Evolutionary conservation across 2,329 filamentous ascomycete species (phyloP).

Genomic region (Neonectria faginata): DNA sequence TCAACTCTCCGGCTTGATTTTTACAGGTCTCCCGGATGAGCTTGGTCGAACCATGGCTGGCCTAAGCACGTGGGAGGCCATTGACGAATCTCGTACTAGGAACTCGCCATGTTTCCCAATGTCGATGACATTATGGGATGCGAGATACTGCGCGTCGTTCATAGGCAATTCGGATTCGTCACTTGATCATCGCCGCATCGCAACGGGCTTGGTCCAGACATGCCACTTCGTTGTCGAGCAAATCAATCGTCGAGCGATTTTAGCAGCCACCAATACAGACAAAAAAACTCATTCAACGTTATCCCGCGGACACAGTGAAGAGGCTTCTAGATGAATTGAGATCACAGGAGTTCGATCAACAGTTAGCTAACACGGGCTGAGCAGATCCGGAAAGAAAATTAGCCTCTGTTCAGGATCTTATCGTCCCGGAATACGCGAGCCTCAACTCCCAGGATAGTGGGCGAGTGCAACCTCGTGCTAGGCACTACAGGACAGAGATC

Average conservation of each 20-base stretch:
- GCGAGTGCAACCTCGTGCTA: neutral
- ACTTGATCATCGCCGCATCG: neutral
- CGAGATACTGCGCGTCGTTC: neutral
- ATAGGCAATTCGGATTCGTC: neutral
- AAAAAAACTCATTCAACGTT: neutral
- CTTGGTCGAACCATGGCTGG: neutral
- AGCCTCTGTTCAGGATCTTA: neutral
- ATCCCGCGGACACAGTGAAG: conserved; percentile 2
- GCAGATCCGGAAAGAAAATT: neutral
- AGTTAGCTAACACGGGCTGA: conserved; percentile 19
- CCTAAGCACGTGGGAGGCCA: neutral
- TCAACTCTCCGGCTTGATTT: neutral
- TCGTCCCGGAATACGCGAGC: neutral
- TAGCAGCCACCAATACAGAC: conserved; percentile 27
- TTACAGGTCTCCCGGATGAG: neutral
- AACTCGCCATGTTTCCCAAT: neutral
- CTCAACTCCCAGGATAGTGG: neutral
- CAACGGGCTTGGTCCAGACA: neutral
- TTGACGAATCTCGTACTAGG: neutral
- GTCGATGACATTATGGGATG: neutral
- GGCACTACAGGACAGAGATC: neutral
- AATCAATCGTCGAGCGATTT: neutral
- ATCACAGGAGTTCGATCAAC: neutral
- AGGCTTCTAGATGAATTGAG: neutral
- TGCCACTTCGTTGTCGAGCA: neutral